Evolutionary conservation across 2,329 filamentous ascomycete species (phyloP), one percentile per base, ranked within the genome.

Genomic region (Raffaelea albimanens): DNA sequence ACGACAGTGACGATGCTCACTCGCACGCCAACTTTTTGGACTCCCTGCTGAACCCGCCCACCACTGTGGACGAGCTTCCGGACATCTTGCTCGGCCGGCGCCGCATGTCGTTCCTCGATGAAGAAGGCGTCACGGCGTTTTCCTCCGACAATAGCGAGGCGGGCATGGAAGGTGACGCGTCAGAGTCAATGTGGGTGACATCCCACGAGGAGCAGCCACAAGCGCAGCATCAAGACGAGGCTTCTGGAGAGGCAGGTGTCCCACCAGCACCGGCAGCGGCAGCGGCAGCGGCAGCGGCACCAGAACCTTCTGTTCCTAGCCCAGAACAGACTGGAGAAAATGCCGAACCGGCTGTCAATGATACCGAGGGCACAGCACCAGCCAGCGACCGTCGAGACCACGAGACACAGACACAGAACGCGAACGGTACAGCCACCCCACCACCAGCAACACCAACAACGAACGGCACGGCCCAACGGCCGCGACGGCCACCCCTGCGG

Each of bases 31-130:
- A 66, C 3, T 73, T 73, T 53, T 65, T 66, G 59, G 63, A 60
- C 19, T 67, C 67, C 1, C 53, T 75, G 19, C 53, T 75, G 23
- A 66, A 75, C 43, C 71, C 72, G 3, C 71, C 73, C 2, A 62
- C 59, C 2, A 63, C 61, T 2, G 53, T 74, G 1, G 65, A 68
- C 9, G 67, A 73, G 29, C 55, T 76, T 1, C 65, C 69, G 0
- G 56, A 58, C 0, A 54, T 72, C 7, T 55, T 75, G 5, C 22
- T 53, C 18, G 11, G 59, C 61, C 45, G 44, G 18, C 43, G 44
- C 5, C 43, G 34, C 5, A 38, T 10, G 5, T 38, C 34, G 14
- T 38, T 19, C 31, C 9, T 34, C 16, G 31, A 34, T 38, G 34
- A 34, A 20, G 41, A 43, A 7, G 18, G 40, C 2, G 40, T 40